Conservation (phyloP, 108 stramenopile species). For the Mayamaea pseudoterrestris region DNA sequence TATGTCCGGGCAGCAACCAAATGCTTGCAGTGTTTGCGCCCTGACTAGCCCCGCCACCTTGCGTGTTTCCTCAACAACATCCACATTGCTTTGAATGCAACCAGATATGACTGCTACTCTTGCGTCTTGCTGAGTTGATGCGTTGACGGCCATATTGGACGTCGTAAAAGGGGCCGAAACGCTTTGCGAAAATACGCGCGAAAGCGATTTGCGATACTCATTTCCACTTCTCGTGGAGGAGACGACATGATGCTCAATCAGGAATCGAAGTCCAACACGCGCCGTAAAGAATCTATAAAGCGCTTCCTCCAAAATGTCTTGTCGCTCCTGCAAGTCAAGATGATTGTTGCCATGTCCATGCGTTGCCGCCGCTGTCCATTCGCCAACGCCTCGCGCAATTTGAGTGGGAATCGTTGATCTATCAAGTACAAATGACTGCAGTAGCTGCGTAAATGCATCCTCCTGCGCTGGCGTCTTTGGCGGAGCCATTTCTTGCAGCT, state of each 20-base stretch:
- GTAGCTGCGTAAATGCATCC: slow-evolving; percentile 39
- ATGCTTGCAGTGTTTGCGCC: slow-evolving; percentile 20
- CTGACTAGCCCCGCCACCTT: slow-evolving; percentile 46
- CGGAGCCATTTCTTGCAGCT: slow-evolving; percentile 37
- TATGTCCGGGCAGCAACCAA: slow-evolving; percentile 43
- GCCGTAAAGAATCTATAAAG: slow-evolving; percentile 86
- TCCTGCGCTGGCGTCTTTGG: slow-evolving; percentile 52
- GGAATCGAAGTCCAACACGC: slow-evolving; percentile 77
- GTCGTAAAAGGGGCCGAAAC: slow-evolving; percentile 17
- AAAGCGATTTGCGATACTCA: slow-evolving; percentile 18
- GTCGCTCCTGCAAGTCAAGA: slow-evolving; percentile 5
- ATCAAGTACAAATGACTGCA: slow-evolving; percentile 45
- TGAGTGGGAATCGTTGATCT: slow-evolving; percentile 60
- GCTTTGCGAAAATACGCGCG: too few relatives aligned
- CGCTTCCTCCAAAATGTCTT: slow-evolving; percentile 80
- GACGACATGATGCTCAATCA: slow-evolving; percentile 85
- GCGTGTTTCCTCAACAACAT: slow-evolving; percentile 45
- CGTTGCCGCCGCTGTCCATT: slow-evolving; percentile 20
- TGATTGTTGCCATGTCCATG: slow-evolving; percentile 9
- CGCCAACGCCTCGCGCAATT: slow-evolving; percentile 51
- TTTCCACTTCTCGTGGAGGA: slow-evolving; percentile 20
- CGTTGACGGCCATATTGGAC: slow-evolving; percentile 6
- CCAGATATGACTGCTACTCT: slow-evolving; percentile 17
- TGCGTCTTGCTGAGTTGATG: not conserved
- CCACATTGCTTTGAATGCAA: slow-evolving; percentile 66